Conservation (phyloP, 352 stramenopile genomes). For the Pythium brassicae region DNA sequence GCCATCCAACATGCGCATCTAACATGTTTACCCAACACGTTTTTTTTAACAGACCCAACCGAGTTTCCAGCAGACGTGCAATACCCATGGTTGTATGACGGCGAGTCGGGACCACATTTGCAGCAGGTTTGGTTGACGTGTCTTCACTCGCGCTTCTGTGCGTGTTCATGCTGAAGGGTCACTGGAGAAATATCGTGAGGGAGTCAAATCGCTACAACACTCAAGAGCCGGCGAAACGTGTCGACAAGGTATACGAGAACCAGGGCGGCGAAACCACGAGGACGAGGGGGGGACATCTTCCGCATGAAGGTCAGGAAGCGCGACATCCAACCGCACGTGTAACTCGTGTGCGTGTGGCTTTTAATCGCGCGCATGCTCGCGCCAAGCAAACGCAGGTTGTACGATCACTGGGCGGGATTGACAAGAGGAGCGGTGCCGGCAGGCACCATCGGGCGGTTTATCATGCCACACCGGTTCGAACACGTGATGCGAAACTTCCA, state of each 20-base stretch:
- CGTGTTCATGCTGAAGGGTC: background rate
- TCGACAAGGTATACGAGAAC: background rate
- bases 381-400: background rate
- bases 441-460: background rate
- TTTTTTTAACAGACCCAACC: background rate
- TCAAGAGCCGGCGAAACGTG: background rate
- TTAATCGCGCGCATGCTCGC: background rate
- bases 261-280: background rate
- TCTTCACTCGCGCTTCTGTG: background rate
- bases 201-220: background rate
- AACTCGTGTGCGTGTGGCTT: background rate
- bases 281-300: background rate
- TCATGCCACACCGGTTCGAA: background rate
- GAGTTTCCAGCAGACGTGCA: background rate
- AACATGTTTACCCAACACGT: no score
- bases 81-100: background rate
- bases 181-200: background rate
- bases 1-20: background rate
- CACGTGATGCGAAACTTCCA: conserved; percentile 13
- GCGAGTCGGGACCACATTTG: background rate
- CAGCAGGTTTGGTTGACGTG: no score
- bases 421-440: background rate
- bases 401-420: background rate
- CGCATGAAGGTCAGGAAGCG: background rate
- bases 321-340: background rate